Evolutionary conservation across 148 eudicot species (phyloP), one percentile per base, ranked within the genome.

Genomic region (Rhododendron henanense): DNA sequence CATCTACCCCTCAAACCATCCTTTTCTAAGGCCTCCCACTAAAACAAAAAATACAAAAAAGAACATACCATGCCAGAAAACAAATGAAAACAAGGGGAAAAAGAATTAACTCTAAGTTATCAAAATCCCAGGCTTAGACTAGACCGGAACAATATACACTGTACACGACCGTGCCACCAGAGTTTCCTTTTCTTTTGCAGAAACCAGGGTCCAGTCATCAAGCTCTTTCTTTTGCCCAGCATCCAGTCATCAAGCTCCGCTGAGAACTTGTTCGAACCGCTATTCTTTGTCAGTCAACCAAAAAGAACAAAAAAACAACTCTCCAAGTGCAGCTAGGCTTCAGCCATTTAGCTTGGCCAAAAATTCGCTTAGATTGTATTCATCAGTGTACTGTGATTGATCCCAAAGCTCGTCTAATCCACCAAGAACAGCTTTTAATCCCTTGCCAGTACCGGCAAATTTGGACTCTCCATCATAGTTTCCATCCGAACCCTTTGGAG

Each of bases 351-450:
- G 91, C 92, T 94, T 97, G 51, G 98, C 91, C 44, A 97, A 89
- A 88, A 94, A 97, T 77, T 95, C 98, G 84, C 83, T 91, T 74
- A 97, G 91, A 87, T 97, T 93, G 89, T 97, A 97, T 85, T 97
- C 99, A 85, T 97, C 98, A 23, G 96, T 94, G 89, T 97, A 97
- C 85, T 97, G 99, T 51, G 99, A 97, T 78, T 95, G 98, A 91
- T 97, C 99, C 99, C 99, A 97, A n/a, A 97, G 96, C 89, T 97
- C 99, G 74, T 95, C 99, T 57, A 97, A 90, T 86, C 95, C 96
- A 84, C 90, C 98, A n/a, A 97, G 95, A 55, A 97, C 90, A 85
- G 98, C 91, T 90, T 97, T 97, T 63, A 97, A 87, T 53, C 99
- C 98, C 92, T 93, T 97, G 37, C 96, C 94, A 73, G 92, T 83